Conservation (phyloP, 1,139 yeast genomes). For the Casaregolazyma suthepensis region DNA sequence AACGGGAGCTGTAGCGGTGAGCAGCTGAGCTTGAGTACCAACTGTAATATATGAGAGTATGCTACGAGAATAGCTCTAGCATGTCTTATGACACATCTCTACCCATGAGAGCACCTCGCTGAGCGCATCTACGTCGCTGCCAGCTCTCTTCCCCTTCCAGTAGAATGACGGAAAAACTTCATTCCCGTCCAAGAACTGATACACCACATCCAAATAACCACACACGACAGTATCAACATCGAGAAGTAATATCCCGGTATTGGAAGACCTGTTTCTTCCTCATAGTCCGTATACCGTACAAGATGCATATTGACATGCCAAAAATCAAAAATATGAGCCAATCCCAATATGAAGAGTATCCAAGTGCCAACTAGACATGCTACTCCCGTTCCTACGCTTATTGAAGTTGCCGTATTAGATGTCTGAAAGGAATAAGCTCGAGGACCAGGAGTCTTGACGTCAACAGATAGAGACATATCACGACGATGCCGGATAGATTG, state of each 20-base stretch:
- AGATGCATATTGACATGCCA: constrained; percentile 14
- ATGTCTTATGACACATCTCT: no score
- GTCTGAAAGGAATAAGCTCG: not conserved
- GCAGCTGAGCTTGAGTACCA: not conserved
- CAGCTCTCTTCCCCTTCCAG: constrained; percentile 38
- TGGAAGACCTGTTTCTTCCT: constrained; percentile 34
- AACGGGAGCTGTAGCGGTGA: constrained; percentile 12
- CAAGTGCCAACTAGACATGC: constrained; percentile 24
- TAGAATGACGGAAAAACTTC: constrained; percentile 70
- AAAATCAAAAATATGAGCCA: constrained; percentile 25
- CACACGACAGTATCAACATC: constrained; percentile 44
- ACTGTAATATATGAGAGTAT: no score
- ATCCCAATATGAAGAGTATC: constrained; percentile 25
- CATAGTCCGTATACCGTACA: constrained; percentile 20
- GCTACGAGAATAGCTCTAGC: no score
- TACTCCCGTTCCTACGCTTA: constrained; percentile 7
- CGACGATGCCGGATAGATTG: constrained; percentile 13
- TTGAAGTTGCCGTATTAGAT: not conserved
- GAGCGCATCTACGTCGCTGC: no score
- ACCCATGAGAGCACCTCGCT: no score
- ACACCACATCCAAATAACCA: constrained; percentile 74
- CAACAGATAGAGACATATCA: constrained; percentile 9
- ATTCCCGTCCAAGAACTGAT: constrained; percentile 69
- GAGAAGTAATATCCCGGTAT: constrained; percentile 44
- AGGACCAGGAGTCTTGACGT: not conserved